Evolutionary conservation across 768 basidiomycete species (phyloP).

Genomic region (Hypholoma fasciculare): DNA sequence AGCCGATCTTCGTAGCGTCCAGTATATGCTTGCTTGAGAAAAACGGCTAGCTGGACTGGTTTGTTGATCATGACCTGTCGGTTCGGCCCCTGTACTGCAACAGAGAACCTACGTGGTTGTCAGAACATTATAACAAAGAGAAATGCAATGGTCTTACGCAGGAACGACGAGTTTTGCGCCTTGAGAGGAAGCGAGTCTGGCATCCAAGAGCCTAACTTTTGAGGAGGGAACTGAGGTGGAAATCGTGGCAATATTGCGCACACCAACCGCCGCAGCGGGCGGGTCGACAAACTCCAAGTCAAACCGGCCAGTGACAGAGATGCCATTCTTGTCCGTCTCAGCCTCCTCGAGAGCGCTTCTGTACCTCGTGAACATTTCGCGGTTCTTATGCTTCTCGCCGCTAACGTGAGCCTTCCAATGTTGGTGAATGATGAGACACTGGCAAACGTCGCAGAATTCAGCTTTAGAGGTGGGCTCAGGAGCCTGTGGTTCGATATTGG

Average conservation of each 20-base stretch:
- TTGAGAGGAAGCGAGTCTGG: constrained; percentile 31
- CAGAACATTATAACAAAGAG: not conserved
- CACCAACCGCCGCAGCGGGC: constrained; percentile 24
- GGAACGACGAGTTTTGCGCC: constrained; percentile 18
- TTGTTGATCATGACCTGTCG: constrained; percentile 20
- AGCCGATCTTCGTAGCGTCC: constrained; percentile 56
- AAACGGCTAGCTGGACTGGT: constrained; percentile 30
- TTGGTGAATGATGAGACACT: constrained; percentile 15
- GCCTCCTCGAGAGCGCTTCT: constrained; percentile 48
- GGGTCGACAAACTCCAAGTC: constrained; percentile 56
- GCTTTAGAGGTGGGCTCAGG: constrained; percentile 11
- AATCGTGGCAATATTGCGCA: constrained; percentile 18
- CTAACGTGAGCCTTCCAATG: constrained; percentile 36
- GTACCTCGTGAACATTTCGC: constrained; percentile 38
- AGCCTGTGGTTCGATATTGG: constrained; percentile 31
- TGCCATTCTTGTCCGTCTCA: constrained; percentile 54
- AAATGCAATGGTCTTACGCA: constrained; percentile 16
- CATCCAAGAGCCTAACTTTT: constrained; percentile 24
- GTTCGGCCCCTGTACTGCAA: constrained; percentile 9
- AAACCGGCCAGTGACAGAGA: constrained; percentile 41
- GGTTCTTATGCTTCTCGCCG: constrained; percentile 30
- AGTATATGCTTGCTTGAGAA: constrained; percentile 31
- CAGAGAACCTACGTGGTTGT: constrained; percentile 9
- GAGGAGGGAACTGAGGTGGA: constrained; percentile 30
- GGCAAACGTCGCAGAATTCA: constrained; percentile 30